Evolutionary conservation across 768 basidiomycete genomes (phyloP), one percentile per base, ranked within the genome.

Genomic region (Neoboletus subvelutipes): DNA sequence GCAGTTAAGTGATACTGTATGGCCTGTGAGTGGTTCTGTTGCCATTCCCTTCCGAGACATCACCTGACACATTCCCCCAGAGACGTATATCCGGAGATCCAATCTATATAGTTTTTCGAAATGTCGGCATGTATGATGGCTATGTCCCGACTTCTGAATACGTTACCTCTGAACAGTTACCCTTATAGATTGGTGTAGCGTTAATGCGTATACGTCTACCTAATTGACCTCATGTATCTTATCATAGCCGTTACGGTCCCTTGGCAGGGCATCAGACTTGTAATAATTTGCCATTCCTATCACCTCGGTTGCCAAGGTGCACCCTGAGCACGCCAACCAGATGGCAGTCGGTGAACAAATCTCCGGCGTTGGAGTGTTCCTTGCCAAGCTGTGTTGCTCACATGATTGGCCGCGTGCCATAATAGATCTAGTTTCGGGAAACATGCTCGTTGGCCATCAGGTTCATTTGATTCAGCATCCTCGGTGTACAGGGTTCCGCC

Each of bases 381-480:
- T 66, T 67, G 65, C 57, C 57, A 62, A 65, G 65, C 65, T 64
- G 64, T 67, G 54, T 24, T n/a, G 22, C 9, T 24, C 20, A 24
- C 24, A 36, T 12, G 45, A 45, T 49, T 24, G 9, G 31, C 53
- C 13, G 29, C 41, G 28, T 46, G 55, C 37, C 53, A 46, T 11
- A 18, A 0, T 17, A 18, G 6, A 37, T 37, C 36, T 17, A 17
- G 36, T 4, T 12, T 41, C 11, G 18, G 18, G 18, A 5, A 22
- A 13, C 48, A 13, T 52, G 43, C 2, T 28, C 33, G 8, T 11
- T 40, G 1, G 13, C n/a, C 33, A 34, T 11, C 15, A 8, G 18
- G 33, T 41, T 34, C 40, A 11, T 15, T 34, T 34, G 18, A 8
- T 37, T 37, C 36, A 45, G 39, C 5, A 5, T 40, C n/a, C 29